Conservation (phyloP, 208 protist species). For the Leishmania martiniquensis region DNA sequence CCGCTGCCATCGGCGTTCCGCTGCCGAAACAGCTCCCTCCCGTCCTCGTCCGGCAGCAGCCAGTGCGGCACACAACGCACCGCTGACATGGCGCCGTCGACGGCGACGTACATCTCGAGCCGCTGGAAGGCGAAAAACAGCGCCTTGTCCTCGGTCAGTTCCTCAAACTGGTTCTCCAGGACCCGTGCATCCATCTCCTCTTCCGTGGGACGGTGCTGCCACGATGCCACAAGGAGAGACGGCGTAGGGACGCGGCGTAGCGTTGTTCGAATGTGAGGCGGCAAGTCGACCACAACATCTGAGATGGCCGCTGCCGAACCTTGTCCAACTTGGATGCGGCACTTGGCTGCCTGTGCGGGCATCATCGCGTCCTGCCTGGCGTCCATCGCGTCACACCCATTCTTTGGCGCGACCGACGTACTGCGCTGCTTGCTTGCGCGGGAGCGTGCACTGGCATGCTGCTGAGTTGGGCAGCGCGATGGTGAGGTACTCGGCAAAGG, state of each 20-base stretch:
- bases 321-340: conserved; percentile 49
- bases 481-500: conserved; percentile 27
- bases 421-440: conserved; percentile 16
- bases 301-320: conserved; percentile 57
- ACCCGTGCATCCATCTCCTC: conserved; percentile 61
- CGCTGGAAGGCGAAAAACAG: conserved; percentile 75
- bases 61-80: conserved; percentile 68
- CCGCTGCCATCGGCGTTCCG: not conserved
- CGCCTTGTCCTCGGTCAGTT: conserved; percentile 75
- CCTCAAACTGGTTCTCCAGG: conserved; percentile 83
- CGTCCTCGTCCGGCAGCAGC: conserved; percentile 44
- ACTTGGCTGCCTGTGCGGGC: conserved; percentile 46
- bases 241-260: conserved; percentile 69
- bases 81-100: conserved; percentile 69
- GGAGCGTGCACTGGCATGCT: not conserved
- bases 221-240: conserved; percentile 49
- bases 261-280: conserved; percentile 56
- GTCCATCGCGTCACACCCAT: not conserved
- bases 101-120: conserved; percentile 79
- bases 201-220: conserved; percentile 65
- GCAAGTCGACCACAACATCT: conserved; percentile 74
- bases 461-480: conserved; percentile 18
- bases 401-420: conserved; percentile 4
- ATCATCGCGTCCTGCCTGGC: conserved; percentile 23
- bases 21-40: conserved; percentile 46